Evolutionary conservation across 2,329 filamentous ascomycete genomes (phyloP), one percentile per base, ranked within the genome.

Genomic region (Boeremia exigua): DNA sequence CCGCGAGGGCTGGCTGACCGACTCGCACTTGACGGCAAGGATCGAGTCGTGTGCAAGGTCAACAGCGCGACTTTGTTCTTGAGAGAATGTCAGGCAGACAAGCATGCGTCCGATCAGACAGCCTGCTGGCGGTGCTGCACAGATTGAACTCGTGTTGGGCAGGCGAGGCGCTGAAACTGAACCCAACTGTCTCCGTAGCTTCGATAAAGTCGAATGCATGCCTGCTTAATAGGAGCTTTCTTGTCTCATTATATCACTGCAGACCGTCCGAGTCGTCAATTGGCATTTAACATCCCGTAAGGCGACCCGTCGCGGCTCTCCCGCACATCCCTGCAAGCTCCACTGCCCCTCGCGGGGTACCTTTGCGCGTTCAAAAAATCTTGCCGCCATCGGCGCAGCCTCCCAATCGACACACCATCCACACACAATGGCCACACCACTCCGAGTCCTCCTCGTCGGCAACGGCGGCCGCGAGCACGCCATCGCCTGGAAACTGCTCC

Each of bases 381-480:
- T 62, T 47, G 43, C 27, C 37, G 19, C 45, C 43, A 32, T 53
- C 54, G 54, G 54, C 45, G 48, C 54, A 39, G 29, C 23, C 9
- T 32, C 48, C 17, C 42, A 47, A 54, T 39, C 54, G 19, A 17
- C 27, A 32, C 12, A 19, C 27, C 27, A 6, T 19, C 19, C 45
- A 43, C 43, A 54, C 42, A 63, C 19, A 30, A 74, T 74, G 71
- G 28, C 65, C 46, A 57, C 62, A 32, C 59, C 67, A 51, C 58
- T 73, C 19, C 68, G 68, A 48, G 62, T 97, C 66, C 87, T 98
- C 61, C 87, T 98, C 61, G 87, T 98, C 63, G 94, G 95, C 70
- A 96, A 94, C 73, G 95, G 95, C 65, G 95, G 94, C 67, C 88
- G 95, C 69, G 95, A 99, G 79, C 92, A 98, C 78, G 91, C 93